phyloP scores from a whole-genome alignment of 2,329 filamentous ascomycete species.

The Myriangium duriaei region DNA sequence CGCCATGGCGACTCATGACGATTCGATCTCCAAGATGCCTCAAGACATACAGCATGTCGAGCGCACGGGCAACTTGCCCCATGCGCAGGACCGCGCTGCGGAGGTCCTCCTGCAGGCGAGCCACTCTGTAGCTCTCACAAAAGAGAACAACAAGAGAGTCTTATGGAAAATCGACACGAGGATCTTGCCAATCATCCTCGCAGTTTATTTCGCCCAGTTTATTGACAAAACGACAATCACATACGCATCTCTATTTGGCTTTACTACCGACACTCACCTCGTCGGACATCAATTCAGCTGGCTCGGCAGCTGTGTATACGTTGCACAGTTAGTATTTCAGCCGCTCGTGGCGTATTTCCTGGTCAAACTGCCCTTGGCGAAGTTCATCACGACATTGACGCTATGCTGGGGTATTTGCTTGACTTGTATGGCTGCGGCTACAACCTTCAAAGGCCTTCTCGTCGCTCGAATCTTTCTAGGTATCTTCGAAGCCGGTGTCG shows the following conservation, averaged over 20 bases:
- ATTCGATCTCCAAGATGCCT: slow-evolving; percentile 1
- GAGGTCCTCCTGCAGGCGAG: slow-evolving; percentile 22
- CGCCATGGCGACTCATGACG: slow-evolving; percentile 1
- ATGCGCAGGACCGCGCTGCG: slow-evolving; percentile 35
- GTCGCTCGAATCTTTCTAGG: slow-evolving; percentile 44
- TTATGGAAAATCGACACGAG: slow-evolving; percentile 39
- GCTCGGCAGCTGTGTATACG: slow-evolving; percentile 41
- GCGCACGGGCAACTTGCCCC: background rate
- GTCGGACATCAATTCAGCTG: slow-evolving; percentile 43
- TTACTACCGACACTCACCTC: slow-evolving; percentile 46
- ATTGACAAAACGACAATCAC: slow-evolving; percentile 43
- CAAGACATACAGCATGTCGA: background rate
- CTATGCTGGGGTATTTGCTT: slow-evolving; percentile 42
- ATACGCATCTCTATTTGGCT: slow-evolving; percentile 52
- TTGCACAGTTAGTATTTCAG: slow-evolving; percentile 43
- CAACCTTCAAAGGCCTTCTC: slow-evolving; percentile 38
- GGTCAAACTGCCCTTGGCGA: slow-evolving; percentile 48
- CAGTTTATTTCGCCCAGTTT: slow-evolving; percentile 51
- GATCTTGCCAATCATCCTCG: slow-evolving; percentile 43
- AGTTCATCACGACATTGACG: slow-evolving; percentile 42
- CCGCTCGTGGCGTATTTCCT: slow-evolving; percentile 42
- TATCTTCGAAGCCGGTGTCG: slow-evolving; percentile 39
- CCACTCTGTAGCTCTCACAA: slow-evolving; percentile 36
- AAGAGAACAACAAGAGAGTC: slow-evolving; percentile 40
- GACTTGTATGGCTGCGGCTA: slow-evolving; percentile 40